Percentiles rank a stretch among this genome's conserved stretches.
phyloP scores from a whole-genome alignment of 257 asterid species.

The Jaltomata sinuosa region DNA sequence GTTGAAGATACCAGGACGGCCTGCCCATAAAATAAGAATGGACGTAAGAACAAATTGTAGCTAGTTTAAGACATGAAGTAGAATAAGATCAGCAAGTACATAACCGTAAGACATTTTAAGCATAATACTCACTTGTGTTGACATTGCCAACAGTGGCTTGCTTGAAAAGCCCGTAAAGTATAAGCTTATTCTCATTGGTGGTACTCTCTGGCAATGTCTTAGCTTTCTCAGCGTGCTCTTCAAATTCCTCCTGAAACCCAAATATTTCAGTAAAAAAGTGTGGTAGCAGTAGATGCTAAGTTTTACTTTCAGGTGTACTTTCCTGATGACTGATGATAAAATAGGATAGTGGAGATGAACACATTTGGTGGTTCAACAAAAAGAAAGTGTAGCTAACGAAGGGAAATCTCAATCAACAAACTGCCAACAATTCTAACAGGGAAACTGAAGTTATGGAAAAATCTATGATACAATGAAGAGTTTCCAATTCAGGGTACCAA shows the following conservation, averaged over 20 bases:
- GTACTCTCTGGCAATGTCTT: constrained; percentile 75
- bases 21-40: constrained; percentile 23
- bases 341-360: neutral
- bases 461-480: neutral
- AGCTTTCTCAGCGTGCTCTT: constrained; percentile 76
- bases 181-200: constrained; percentile 58
- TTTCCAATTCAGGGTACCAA: neutral
- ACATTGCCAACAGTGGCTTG: constrained; percentile 72
- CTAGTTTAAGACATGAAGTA: neutral
- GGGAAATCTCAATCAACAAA: neutral
- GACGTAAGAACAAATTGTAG: neutral
- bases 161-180: constrained; percentile 81
- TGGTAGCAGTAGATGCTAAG: neutral
- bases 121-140: constrained; percentile 53
- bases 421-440: neutral
- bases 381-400: neutral
- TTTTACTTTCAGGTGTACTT: neutral
- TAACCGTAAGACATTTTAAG: neutral
- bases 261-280: neutral
- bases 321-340: neutral
- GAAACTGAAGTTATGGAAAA: neutral
- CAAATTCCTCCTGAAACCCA: constrained; percentile 75
- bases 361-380: neutral
- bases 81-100: neutral
- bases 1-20: constrained; percentile 83